A percentile compares a stretch with the other conserved stretches of the same genome.
phyloP scores from a whole-genome alignment of 2,329 filamentous ascomycete genomes.

The Colletotrichum sp. region DNA sequence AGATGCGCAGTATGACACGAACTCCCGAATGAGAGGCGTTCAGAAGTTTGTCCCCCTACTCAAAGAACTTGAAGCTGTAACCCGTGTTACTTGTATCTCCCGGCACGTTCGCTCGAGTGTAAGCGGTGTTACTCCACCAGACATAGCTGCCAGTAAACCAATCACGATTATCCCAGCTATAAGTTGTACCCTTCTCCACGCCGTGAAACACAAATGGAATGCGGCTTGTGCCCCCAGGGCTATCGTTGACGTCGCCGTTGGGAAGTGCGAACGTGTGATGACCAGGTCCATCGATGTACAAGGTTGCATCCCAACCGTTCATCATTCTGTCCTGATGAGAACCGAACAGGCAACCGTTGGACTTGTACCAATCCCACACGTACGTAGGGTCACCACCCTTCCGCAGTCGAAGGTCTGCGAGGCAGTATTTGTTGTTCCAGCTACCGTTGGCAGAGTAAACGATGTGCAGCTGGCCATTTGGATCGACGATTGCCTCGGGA shows the following conservation, averaged over 20 bases:
- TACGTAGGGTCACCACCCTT: constrained; percentile 28
- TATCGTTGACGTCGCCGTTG: constrained; percentile 21
- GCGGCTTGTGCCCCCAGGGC: constrained; percentile 10
- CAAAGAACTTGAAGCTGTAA: constrained; percentile 26
- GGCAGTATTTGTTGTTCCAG: constrained; percentile 27
- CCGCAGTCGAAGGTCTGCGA: constrained; percentile 27
- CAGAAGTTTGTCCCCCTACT: constrained; percentile 1
- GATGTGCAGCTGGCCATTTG: constrained; percentile 29
- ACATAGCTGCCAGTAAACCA: constrained; percentile 26
- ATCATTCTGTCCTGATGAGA: constrained; percentile 28
- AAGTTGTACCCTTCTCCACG: constrained; percentile 24
- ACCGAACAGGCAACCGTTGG: constrained; percentile 29
- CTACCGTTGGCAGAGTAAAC: constrained; percentile 31
- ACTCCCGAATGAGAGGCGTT: background rate
- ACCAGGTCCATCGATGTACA: constrained; percentile 26
- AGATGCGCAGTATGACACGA: background rate
- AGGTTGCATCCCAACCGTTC: constrained; percentile 27
- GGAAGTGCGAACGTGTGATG: constrained; percentile 28
- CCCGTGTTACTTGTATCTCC: constrained; percentile 21
- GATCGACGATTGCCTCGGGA: constrained; percentile 27
- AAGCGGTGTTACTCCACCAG: constrained; percentile 24
- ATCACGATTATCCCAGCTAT: constrained; percentile 23
- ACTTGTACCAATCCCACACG: constrained; percentile 32
- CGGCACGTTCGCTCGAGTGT: constrained; percentile 22
- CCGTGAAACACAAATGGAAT: constrained; percentile 27